phyloP scores from a whole-genome alignment of 1,284 basidiomycete species.

The Trichosporon sp. region DNA sequence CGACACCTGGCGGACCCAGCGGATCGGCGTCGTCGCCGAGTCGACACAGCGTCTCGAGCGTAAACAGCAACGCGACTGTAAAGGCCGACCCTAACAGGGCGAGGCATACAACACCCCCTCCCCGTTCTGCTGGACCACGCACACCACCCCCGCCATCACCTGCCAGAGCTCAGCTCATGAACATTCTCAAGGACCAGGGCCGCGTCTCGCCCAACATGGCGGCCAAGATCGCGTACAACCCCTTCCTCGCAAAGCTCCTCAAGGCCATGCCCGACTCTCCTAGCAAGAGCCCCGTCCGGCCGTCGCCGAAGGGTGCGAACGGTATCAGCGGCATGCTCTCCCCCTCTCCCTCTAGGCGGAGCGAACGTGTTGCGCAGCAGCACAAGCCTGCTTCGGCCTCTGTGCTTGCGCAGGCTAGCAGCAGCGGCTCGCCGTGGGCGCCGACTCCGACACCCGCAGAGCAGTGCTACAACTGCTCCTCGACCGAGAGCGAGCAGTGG shows the following conservation, averaged over 20 bases:
- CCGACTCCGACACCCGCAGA: slow-evolving; percentile 10
- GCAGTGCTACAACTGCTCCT: slow-evolving; percentile 51
- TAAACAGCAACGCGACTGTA: slow-evolving; percentile 7
- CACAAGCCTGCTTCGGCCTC: not conserved
- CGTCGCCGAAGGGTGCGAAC: slow-evolving; percentile 11
- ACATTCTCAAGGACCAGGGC: slow-evolving; percentile 46
- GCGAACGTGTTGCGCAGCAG: slow-evolving; percentile 8
- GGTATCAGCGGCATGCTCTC: slow-evolving; percentile 7
- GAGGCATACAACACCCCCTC: slow-evolving; percentile 33
- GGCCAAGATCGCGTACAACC: slow-evolving; percentile 45
- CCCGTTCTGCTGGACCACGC: slow-evolving; percentile 19
- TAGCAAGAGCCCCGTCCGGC: not conserved
- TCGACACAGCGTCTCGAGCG: slow-evolving; percentile 1
- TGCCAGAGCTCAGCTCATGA: slow-evolving; percentile 43
- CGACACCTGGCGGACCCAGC: not conserved
- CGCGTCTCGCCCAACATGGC: slow-evolving; percentile 51
- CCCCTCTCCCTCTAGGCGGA: not conserved
- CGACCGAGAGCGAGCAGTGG: slow-evolving; percentile 47
- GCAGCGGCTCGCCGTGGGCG: slow-evolving; percentile 8
- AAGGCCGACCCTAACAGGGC: slow-evolving; percentile 17
- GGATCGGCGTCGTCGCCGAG: slow-evolving; percentile 13
- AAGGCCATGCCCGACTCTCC: slow-evolving; percentile 41
- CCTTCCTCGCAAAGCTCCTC: slow-evolving; percentile 45
- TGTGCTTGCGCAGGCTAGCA: not conserved
- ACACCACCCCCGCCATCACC: slow-evolving; percentile 53